A percentile compares a stretch with the other conserved stretches of the same genome.
These are phyloP conservation scores for Posidonia australis DNA, from an alignment of 106 monocot species.

Conservation along the genomic window DNA sequence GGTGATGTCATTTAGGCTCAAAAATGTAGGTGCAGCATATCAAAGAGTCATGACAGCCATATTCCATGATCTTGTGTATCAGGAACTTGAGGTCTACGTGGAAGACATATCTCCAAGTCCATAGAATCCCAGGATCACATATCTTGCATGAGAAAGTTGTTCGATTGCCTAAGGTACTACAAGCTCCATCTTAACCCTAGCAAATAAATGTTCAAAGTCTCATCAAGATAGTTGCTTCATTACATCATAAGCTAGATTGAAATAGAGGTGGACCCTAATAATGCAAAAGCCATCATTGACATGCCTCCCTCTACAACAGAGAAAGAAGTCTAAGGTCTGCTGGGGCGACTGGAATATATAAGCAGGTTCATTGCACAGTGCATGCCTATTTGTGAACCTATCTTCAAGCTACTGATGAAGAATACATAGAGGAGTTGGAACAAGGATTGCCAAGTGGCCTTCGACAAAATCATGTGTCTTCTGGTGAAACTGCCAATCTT, in stretches of 20 bases:
- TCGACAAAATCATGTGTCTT: background rate
- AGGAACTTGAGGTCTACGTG: background rate
- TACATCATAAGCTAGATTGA: background rate
- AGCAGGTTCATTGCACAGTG: background rate
- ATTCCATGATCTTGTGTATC: background rate
- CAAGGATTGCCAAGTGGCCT: background rate
- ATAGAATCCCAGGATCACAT: no score
- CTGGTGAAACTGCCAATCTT: background rate
- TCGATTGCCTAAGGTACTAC: background rate
- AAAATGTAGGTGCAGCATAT: background rate
- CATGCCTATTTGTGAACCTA: background rate
- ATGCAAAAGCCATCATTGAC: no score
- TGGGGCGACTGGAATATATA: background rate
- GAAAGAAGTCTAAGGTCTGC: background rate
- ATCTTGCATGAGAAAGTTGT: background rate
- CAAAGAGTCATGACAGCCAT: background rate
- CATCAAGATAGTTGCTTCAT: background rate
- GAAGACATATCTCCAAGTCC: background rate
- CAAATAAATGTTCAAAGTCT: background rate
- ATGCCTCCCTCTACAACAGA: background rate
- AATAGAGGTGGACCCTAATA: background rate
- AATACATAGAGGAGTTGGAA: background rate
- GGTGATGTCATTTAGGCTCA: background rate
- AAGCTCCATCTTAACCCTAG: background rate
- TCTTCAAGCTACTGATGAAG: background rate